Evolutionary conservation across 1,284 basidiomycete genomes (phyloP).

Genomic region (Fistulinella staudtii): DNA sequence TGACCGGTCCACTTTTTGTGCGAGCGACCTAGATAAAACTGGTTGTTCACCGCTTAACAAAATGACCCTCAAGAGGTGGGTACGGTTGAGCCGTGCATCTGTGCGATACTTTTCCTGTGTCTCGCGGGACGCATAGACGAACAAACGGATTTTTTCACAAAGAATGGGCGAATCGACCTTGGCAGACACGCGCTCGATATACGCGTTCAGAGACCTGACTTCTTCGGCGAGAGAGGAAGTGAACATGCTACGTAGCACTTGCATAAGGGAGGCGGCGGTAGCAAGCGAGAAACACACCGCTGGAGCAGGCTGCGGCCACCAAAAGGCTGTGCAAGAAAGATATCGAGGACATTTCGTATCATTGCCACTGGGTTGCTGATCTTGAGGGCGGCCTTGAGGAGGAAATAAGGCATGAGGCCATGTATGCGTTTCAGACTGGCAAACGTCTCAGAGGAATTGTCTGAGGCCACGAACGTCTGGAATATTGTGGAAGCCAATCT

Average conservation of each 20-base stretch:
- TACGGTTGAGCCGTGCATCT: constrained; percentile 62
- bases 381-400: constrained; percentile 87
- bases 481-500: constrained; percentile 94
- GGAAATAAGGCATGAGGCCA: constrained; percentile 96
- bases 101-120: constrained; percentile 79
- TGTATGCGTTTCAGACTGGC: constrained; percentile 89
- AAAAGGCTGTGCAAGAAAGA: constrained; percentile 98
- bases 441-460: constrained; percentile 89
- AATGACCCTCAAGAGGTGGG: constrained; percentile 78
- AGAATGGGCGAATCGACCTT: constrained; percentile 88
- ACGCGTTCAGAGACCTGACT: constrained; percentile 76
- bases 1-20: constrained; percentile 74
- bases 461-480: constrained; percentile 90
- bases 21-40: constrained; percentile 66
- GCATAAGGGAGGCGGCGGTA: constrained; percentile 4
- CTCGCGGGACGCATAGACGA: constrained; percentile 83
- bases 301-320: constrained; percentile 90
- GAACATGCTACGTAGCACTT: constrained; percentile 73
- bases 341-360: constrained; percentile 88
- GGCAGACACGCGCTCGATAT: constrained; percentile 81
- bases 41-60: constrained; percentile 82
- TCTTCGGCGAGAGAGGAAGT: constrained; percentile 89
- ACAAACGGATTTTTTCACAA: constrained; percentile 85
- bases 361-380: constrained; percentile 96
- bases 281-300: constrained; percentile 45